A percentile compares a stretch with the other conserved stretches of the same genome.
phyloP scores from a whole-genome alignment of 305 asterid genomes.

The Plantago lanceolata region DNA sequence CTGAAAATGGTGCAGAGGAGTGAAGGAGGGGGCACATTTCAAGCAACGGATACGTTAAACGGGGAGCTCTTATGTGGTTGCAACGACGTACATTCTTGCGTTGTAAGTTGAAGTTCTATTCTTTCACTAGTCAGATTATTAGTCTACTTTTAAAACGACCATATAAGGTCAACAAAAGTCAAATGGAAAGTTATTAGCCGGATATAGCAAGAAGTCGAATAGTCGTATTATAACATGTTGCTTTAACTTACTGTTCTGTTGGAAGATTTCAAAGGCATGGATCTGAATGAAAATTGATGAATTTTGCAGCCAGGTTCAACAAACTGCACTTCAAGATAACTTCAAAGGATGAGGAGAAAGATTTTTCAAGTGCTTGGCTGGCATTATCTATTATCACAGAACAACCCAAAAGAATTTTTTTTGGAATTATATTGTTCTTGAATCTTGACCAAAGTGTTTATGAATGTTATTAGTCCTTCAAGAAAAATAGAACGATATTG shows the following conservation, averaged over 20 bases:
- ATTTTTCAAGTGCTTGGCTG: no score
- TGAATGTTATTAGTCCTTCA: no score
- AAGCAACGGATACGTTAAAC: slow-evolving; percentile 51
- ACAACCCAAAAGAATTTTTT: no score
- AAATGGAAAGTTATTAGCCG: not conserved
- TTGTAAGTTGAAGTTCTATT: slow-evolving; percentile 29
- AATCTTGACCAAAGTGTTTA: no score
- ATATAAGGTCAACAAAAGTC: not conserved
- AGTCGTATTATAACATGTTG: not conserved
- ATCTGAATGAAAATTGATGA: slow-evolving; percentile 4
- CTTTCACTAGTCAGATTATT: no score
- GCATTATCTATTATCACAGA: no score
- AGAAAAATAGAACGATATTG: no score
- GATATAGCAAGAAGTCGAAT: not conserved
- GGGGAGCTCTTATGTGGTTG: slow-evolving; percentile 71
- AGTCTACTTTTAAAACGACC: no score
- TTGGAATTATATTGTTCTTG: no score
- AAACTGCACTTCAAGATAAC: slow-evolving; percentile 13
- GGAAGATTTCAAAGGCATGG: not conserved
- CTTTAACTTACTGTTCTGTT: not conserved
- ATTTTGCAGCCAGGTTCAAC: slow-evolving; percentile 26
- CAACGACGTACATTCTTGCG: slow-evolving; percentile 61
- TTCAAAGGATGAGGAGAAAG: not conserved
- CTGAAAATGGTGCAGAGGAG: slow-evolving; percentile 50
- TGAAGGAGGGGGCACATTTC: slow-evolving; percentile 77